Conservation (phyloP, 2,329 filamentous ascomycete genomes). For the Colletotrichum cuscutae region DNA sequence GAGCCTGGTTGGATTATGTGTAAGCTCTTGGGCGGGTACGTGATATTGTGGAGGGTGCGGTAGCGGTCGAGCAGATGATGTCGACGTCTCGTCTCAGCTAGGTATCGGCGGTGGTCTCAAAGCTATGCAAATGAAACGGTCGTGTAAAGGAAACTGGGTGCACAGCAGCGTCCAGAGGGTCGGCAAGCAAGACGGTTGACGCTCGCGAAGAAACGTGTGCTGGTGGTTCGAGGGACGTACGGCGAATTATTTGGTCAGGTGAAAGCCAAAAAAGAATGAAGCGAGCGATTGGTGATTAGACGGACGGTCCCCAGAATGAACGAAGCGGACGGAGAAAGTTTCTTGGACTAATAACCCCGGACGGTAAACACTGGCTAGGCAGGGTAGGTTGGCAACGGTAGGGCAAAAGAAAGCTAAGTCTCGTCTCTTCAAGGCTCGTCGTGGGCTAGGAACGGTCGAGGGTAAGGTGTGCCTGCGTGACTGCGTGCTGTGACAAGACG, state of each 20-base stretch:
- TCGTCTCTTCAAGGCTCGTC: background rate
- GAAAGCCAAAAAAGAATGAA: background rate
- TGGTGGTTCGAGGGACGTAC: slow-evolving; percentile 17
- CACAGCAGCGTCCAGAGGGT: slow-evolving; percentile 29
- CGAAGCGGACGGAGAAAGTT: slow-evolving; percentile 25
- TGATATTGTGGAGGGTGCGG: background rate
- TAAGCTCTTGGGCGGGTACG: background rate
- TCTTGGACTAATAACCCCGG: slow-evolving; percentile 20
- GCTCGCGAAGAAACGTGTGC: slow-evolving; percentile 6
- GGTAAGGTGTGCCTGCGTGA: slow-evolving; percentile 11
- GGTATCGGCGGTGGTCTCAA: slow-evolving; percentile 2
- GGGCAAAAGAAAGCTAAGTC: slow-evolving; percentile 18
- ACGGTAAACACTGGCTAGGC: slow-evolving; percentile 7
- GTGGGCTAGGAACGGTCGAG: background rate
- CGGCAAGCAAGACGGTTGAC: background rate
- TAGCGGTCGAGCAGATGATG: slow-evolving; percentile 1
- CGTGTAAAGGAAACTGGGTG: slow-evolving; percentile 13
- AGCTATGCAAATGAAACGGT: background rate
- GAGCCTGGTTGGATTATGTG: background rate
- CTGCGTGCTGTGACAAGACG: slow-evolving; percentile 24
- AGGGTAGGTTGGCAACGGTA: slow-evolving; percentile 15
- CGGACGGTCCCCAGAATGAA: slow-evolving; percentile 4
- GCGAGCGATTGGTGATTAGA: background rate
- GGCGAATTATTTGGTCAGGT: slow-evolving; percentile 12
- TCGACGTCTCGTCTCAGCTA: slow-evolving; percentile 19